Evolutionary conservation across 75 land plant genomes (phyloP).

Genomic region (Chamaecyparis obtusa): DNA sequence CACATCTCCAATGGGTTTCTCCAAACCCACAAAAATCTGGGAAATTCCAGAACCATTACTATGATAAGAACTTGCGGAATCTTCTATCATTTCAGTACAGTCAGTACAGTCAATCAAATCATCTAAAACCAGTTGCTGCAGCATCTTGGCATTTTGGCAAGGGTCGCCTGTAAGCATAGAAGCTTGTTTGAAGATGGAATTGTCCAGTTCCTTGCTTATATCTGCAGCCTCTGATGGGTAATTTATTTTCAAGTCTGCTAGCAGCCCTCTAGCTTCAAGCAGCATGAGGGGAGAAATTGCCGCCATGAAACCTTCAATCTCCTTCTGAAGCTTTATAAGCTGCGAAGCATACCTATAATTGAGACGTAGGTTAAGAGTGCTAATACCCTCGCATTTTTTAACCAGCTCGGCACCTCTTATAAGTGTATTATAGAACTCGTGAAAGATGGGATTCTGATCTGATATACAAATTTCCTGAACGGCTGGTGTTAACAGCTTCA

Average conservation of each 20-base stretch:
- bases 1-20: not conserved
- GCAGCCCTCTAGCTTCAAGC: not conserved
- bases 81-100: not conserved
- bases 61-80: not conserved
- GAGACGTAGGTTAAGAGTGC: not conserved
- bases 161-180: not conserved
- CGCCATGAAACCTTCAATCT: not conserved
- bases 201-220: not conserved
- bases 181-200: not conserved
- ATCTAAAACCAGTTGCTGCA: not conserved
- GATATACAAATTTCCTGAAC: not conserved
- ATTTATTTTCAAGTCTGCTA: not conserved
- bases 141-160: not conserved
- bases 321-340: not conserved
- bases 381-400: not conserved
- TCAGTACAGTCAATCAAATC: not conserved
- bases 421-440: not conserved
- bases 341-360: not conserved
- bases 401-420: not conserved
- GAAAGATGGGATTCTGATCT: not conserved
- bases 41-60: not conserved
- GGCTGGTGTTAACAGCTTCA: not conserved
- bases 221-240: no score
- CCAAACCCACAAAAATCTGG: not conserved
- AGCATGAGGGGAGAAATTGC: not conserved